Evolutionary conservation across 345 rosid genomes (phyloP), one percentile per base, ranked within the genome.

Genomic region (Turritis glabra): DNA sequence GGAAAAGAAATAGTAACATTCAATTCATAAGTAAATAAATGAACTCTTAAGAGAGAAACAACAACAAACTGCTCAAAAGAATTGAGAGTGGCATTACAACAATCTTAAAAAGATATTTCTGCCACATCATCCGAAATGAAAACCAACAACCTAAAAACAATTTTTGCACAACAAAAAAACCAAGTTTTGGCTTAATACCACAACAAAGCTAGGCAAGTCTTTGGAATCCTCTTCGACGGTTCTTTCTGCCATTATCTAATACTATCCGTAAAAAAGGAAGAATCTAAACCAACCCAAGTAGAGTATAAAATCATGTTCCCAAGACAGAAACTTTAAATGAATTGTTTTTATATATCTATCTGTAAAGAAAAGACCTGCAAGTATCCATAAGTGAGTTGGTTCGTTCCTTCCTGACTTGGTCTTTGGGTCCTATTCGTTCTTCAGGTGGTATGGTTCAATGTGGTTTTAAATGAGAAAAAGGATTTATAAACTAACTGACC

Each of bases 401-500:
- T 67, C 14, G 18, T 23, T 25, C 61, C 61, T 33, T 56, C 21
- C 60, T 67, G 48, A 69, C 73, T 54, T 69, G 38, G 41, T 40
- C 73, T 55, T 7, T 41, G 27, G 64, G 40, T 19, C 23, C 35
- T 65, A 30, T 46, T 32, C 15, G 25, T 53, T 40, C 72, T 54
- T 53, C 18, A 6, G 13, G 63, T 19, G 37, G 52, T 40, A 68
- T 38, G 25, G 40, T 18, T 12, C 62, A 53, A 26, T 35, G 26
- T 52, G 21, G 44, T 32, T 67, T 67, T 23, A 67, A 37, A 30
- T 19, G 69, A 63, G 37, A 9, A 17, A 46, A 64, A 41, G 18
- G 38, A 19, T 7, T 32, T 32, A 30, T 19, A 66, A 33, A 68
- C 72, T 54, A 89, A 71, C 89, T 89, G 41, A 91, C 89, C 80